These are phyloP conservation scores for Triticum timopheevii DNA, from an alignment of 176 grass and related monocot species.

Conservation along the genomic window DNA sequence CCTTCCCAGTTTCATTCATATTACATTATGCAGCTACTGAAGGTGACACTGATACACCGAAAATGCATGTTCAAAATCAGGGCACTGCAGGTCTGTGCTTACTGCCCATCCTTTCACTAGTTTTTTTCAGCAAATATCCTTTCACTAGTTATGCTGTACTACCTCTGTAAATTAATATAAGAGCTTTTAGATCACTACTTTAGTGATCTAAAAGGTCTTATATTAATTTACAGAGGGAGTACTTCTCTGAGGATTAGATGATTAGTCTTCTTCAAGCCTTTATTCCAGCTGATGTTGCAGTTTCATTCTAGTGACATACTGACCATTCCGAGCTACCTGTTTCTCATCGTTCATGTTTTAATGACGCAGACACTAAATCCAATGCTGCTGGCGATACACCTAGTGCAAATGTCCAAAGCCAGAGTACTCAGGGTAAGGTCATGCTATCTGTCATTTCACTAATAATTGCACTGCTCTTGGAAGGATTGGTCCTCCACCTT, in stretches of 20 bases:
- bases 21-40: constrained; percentile 34
- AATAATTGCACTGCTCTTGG: not conserved
- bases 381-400: not conserved
- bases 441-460: not conserved
- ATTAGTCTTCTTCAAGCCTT: not conserved
- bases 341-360: constrained; percentile 13
- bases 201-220: no score
- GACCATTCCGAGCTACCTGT: constrained; percentile 10
- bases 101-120: not conserved
- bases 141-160: not conserved
- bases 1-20: constrained; percentile 1
- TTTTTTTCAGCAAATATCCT: not conserved
- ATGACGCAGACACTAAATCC: constrained; percentile 2
- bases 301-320: not conserved
- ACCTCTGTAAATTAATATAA: no score
- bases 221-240: no score
- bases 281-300: not conserved
- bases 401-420: not conserved
- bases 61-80: not conserved
- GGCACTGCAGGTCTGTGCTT: constrained; percentile 24
- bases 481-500: not conserved
- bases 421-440: not conserved
- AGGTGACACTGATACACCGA: not conserved
- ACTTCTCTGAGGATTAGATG: not conserved
- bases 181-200: no score